Evolutionary conservation across 2,329 filamentous ascomycete genomes (phyloP).

Genomic region (Furcasterigmium furcatum): DNA sequence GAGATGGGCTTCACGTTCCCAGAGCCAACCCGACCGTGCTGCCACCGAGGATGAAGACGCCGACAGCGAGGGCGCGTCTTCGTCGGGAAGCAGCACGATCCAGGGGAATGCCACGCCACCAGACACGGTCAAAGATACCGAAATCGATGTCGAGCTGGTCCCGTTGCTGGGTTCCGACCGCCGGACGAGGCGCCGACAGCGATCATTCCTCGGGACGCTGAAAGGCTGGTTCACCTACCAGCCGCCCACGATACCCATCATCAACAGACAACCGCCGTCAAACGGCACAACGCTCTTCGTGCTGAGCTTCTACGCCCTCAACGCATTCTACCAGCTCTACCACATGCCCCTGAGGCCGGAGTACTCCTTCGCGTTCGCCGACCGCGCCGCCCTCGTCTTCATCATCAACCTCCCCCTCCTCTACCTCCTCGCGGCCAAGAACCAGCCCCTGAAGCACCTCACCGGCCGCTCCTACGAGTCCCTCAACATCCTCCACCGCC

Average conservation of each 20-base stretch:
- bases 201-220: not conserved
- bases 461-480: constrained; percentile 65
- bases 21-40: not conserved
- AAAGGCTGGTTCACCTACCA: constrained; percentile 48
- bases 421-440: constrained; percentile 65
- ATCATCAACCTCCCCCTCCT: constrained; percentile 47
- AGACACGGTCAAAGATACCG: constrained; percentile 14
- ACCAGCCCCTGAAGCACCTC: constrained; percentile 57
- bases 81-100: not conserved
- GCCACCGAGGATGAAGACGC: not conserved
- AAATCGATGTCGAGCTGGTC: constrained; percentile 28
- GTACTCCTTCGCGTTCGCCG: constrained; percentile 55
- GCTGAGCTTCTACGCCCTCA: constrained; percentile 46
- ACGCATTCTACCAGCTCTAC: constrained; percentile 56
- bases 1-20: no score
- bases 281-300: constrained; percentile 54
- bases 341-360: constrained; percentile 40
- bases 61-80: not conserved
- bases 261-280: constrained; percentile 54
- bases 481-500: constrained; percentile 62
- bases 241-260: constrained; percentile 50
- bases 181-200: not conserved
- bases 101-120: constrained; percentile 13
- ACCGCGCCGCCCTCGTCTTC: constrained; percentile 52
- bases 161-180: constrained; percentile 22